Conservation (phyloP, 805 yeast genomes). For the Saturnispora diversa region DNA sequence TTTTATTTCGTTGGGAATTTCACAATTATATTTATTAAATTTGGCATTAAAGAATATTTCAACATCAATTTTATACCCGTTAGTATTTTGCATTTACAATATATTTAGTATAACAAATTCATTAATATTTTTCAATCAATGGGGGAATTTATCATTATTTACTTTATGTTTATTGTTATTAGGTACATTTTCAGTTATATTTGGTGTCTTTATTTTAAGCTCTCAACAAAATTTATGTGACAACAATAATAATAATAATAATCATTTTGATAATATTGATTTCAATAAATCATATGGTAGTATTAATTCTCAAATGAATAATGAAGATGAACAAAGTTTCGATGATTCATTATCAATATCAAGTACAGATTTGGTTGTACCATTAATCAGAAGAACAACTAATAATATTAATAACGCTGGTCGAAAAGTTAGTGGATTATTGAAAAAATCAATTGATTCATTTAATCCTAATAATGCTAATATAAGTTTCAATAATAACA, state of each 20-base stretch:
- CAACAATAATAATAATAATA: not conserved
- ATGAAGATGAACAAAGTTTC: not conserved
- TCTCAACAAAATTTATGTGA: conserved; percentile 41
- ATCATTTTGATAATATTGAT: conserved; percentile 1
- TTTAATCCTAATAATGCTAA: conserved; percentile 11
- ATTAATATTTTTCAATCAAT: conserved; percentile 48
- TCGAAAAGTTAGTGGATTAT: conserved; percentile 24
- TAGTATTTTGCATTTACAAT: conserved; percentile 79
- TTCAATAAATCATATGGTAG: conserved; percentile 4
- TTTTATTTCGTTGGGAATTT: conserved; percentile 56
- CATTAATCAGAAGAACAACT: conserved; percentile 22
- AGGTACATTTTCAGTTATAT: conserved; percentile 45
- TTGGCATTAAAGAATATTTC: conserved; percentile 61
- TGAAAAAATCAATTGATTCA: conserved; percentile 22
- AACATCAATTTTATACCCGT: conserved; percentile 74
- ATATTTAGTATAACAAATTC: conserved; percentile 60
- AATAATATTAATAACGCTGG: conserved; percentile 23
- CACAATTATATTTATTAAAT: conserved; percentile 67
- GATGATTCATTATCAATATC: conserved; percentile 5
- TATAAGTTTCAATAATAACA: not conserved
- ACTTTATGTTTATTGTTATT: conserved; percentile 34
- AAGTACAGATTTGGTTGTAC: conserved; percentile 19
- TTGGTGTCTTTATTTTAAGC: conserved; percentile 65
- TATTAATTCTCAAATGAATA: not conserved
- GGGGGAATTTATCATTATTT: conserved; percentile 30